phyloP scores from a whole-genome alignment of 768 basidiomycete genomes.

The Dentipellis fragilis region DNA sequence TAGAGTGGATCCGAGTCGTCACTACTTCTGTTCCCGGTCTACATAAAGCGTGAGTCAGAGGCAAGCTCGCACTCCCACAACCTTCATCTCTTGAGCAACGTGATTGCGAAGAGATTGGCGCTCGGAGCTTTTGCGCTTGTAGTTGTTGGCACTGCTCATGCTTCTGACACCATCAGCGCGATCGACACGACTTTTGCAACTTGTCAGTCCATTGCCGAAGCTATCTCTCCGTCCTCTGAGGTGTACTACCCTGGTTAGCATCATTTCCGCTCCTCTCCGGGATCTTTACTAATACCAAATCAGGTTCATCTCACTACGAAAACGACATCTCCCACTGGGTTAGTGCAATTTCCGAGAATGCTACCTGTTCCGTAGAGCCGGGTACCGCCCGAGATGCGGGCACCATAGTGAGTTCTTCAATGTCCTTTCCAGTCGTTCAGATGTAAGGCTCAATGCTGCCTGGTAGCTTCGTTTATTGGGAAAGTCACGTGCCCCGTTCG shows the following conservation, averaged over 20 bases:
- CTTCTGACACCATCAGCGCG: too few relatives aligned
- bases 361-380: constrained; percentile 1
- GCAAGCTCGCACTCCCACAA: too few relatives aligned
- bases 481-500: not conserved
- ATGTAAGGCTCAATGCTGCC: too few relatives aligned
- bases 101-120: too few relatives aligned
- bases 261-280: not conserved
- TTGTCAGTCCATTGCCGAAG: not conserved
- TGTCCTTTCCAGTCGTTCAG: too few relatives aligned
- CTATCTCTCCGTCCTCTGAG: not conserved
- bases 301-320: not conserved
- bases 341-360: not conserved
- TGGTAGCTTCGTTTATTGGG: not conserved
- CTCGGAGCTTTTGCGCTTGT: too few relatives aligned
- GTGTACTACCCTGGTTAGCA: not conserved
- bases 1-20: too few relatives aligned
- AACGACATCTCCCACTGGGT: not conserved
- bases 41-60: too few relatives aligned
- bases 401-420: not conserved
- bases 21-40: too few relatives aligned
- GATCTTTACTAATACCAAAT: too few relatives aligned
- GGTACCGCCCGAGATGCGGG: not conserved
- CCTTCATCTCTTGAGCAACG: too few relatives aligned
- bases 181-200: not conserved
- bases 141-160: too few relatives aligned